Base-by-base conservation (phyloP, 371 early-diverging fungal species). In the Rhizopus delemar region DNA sequence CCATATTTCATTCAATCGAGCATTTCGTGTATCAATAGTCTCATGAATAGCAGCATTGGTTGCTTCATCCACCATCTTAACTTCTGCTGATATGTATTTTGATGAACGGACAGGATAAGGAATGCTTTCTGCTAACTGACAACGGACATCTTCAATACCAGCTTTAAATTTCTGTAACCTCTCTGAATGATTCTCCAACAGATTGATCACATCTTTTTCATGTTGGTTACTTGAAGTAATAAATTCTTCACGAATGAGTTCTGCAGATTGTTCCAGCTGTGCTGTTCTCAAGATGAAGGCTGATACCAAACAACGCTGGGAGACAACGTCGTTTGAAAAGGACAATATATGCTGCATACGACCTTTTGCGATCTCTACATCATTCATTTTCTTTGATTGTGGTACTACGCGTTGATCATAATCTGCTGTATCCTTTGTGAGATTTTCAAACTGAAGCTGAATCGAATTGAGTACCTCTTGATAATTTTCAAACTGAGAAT, bases 211-310 rank as follows among this genome's bases (percentile, higher is more conserved):
- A 12, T 33, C 32, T 34, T 13, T 13, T 58, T 28, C 29, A 2
- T 56, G 58, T 5, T 46, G 22, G 28, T 56, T 55, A 11, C 31
- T 46, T 3, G 49, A 29, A 41, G 59, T 51, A 2, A 71, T 71
- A 35, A 79, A 68, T 43, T 75, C 76, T 51, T 79, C 76, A 2
- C 79, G 70, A 15, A 79, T 71, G 32, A 68, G 38, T 22, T 75
- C 79, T 1, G 81, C 81, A 3, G 69, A 70, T 34, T 72, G 69
- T 50, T 77, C 78, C 9, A 80, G 53, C 34, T 71, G 69, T 8
- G 70, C 63, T 1, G 71, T 71, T 38, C 72, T 59, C 34, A 60
- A 22, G 12, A 75, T 57, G 43, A 80, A 80, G 8, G 63, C 69
- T 34, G 66, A 53, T 11, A 77, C 63, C n/a, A 69, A 39, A 33